Conservation (phyloP, 2,329 filamentous ascomycete species). For the Alternaria alternata region DNA sequence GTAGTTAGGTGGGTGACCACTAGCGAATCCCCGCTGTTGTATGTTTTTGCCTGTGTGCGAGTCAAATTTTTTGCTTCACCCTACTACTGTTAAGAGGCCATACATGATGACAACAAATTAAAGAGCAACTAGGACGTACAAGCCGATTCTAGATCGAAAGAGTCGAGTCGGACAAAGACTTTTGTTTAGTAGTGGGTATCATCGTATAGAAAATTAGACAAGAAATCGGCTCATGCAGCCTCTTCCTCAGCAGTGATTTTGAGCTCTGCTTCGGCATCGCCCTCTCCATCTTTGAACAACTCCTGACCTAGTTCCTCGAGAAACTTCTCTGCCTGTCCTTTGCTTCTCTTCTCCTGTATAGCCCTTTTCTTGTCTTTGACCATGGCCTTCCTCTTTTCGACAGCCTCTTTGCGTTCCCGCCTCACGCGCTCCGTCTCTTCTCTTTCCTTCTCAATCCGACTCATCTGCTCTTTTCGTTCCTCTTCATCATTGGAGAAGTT, state of each 20-base stretch:
- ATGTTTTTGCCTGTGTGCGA: not conserved
- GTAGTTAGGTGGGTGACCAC: not conserved
- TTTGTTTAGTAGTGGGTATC: conserved; percentile 15
- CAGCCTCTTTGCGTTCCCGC: conserved; percentile 55
- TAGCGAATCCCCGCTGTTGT: not conserved
- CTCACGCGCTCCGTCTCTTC: conserved; percentile 72
- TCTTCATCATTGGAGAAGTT: conserved; percentile 82
- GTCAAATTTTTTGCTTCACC: not conserved
- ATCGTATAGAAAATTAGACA: not conserved
- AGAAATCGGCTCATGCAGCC: not conserved
- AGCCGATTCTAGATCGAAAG: too few species aligned
- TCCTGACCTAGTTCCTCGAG: conserved; percentile 62
- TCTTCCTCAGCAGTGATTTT: conserved; percentile 1
- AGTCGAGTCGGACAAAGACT: not conserved
- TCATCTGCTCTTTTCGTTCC: conserved; percentile 76
- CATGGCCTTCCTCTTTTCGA: conserved; percentile 69
- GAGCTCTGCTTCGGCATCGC: not conserved
- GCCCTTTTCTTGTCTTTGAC: conserved; percentile 67
- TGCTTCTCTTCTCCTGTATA: conserved; percentile 66
- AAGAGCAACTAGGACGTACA: not conserved
- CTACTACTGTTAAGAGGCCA: not conserved
- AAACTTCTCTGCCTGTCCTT: conserved; percentile 77
- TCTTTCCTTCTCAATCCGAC: conserved; percentile 71
- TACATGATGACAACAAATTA: not conserved
- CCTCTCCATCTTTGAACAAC: conserved; percentile 23